Percentiles rank a stretch among this genome's conserved stretches.
These are phyloP conservation scores for Phaeosphaeria sp. DNA, from an alignment of 2,329 filamentous ascomycete species.

Conservation along the genomic window DNA sequence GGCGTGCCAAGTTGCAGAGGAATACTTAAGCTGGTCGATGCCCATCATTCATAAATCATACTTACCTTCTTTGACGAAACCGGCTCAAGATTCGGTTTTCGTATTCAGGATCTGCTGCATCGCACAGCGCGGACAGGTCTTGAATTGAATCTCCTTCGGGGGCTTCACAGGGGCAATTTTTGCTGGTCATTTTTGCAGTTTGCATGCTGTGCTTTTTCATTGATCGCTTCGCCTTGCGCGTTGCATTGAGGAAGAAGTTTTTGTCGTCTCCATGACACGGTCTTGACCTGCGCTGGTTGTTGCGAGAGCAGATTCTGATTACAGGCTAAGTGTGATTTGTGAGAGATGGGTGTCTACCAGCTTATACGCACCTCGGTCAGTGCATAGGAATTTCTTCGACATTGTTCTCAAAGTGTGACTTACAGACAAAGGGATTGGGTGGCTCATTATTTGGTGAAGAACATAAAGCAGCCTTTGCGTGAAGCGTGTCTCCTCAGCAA, in stretches of 20 bases:
- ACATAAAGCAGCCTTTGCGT: too few relatives aligned
- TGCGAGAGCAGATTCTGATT: too few relatives aligned
- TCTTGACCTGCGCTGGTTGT: too few relatives aligned
- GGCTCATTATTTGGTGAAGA: too few relatives aligned
- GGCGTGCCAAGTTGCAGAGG: background rate
- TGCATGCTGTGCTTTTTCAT: conserved; percentile 41
- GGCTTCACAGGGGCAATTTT: conserved; percentile 41
- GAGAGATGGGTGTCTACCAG: too few relatives aligned
- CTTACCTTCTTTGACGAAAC: conserved; percentile 39
- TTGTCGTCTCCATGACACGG: too few relatives aligned
- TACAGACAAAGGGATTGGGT: too few relatives aligned
- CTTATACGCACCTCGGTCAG: too few relatives aligned
- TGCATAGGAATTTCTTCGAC: too few relatives aligned
- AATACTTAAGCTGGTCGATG: background rate
- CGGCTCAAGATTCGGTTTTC: conserved; percentile 36
- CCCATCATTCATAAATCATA: background rate
- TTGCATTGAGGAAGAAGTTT: conserved; percentile 46
- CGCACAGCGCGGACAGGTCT: conserved; percentile 45
- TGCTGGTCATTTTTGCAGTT: conserved; percentile 18
- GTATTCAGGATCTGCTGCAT: conserved; percentile 42
- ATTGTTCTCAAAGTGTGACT: too few relatives aligned
- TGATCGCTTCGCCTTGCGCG: conserved; percentile 39
- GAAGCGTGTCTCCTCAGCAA: too few relatives aligned
- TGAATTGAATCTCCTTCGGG: conserved; percentile 42
- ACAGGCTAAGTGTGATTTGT: too few relatives aligned